phyloP scores from a whole-genome alignment of 23 red algal species.

The Gracilaria gracilis region DNA sequence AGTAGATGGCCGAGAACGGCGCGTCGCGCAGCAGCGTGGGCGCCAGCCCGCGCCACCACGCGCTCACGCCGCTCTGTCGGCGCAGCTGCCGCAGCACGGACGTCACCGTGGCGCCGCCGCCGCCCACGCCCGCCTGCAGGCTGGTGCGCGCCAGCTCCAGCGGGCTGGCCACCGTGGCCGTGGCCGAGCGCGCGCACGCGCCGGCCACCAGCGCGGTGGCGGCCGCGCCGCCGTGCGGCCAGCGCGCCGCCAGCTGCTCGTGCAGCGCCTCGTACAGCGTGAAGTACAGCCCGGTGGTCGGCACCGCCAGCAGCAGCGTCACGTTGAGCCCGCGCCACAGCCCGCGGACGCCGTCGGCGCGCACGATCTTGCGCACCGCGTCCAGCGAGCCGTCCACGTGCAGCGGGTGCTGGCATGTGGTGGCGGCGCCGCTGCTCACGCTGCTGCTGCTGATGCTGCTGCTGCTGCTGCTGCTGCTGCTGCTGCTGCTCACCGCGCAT shows the following conservation, averaged over 20 bases:
- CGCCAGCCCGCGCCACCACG: slow-evolving; percentile 80
- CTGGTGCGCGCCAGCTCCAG: slow-evolving; percentile 90
- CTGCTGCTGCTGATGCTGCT: no score
- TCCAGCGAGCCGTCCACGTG: slow-evolving; percentile 57
- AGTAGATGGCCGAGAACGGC: slow-evolving; percentile 98
- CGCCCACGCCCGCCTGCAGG: slow-evolving; percentile 77
- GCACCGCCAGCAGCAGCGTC: slow-evolving; percentile 76
- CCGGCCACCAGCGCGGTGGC: slow-evolving; percentile 56
- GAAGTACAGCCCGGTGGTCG: slow-evolving; percentile 95
- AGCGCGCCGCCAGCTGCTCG: neutral
- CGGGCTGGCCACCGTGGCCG: slow-evolving; percentile 68
- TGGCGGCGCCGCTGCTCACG: neutral
- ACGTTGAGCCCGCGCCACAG: slow-evolving; percentile 92
- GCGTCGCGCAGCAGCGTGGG: slow-evolving; percentile 93
- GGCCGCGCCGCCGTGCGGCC: neutral
- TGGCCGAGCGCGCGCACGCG: slow-evolving; percentile 59
- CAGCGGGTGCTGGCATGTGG: slow-evolving; percentile 28
- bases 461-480: no score
- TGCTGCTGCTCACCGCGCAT: slow-evolving; percentile 60
- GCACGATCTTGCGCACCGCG: slow-evolving; percentile 71
- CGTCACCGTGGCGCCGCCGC: slow-evolving; percentile 27
- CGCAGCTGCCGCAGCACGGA: slow-evolving; percentile 67
- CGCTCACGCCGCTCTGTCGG: slow-evolving; percentile 46
- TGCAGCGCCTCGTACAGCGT: slow-evolving; percentile 88
- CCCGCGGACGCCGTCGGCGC: slow-evolving; percentile 69